These are phyloP conservation scores for Syncephalastrum racemosum DNA, from an alignment of 371 early-diverging fungal species.

Conservation along the genomic window DNA sequence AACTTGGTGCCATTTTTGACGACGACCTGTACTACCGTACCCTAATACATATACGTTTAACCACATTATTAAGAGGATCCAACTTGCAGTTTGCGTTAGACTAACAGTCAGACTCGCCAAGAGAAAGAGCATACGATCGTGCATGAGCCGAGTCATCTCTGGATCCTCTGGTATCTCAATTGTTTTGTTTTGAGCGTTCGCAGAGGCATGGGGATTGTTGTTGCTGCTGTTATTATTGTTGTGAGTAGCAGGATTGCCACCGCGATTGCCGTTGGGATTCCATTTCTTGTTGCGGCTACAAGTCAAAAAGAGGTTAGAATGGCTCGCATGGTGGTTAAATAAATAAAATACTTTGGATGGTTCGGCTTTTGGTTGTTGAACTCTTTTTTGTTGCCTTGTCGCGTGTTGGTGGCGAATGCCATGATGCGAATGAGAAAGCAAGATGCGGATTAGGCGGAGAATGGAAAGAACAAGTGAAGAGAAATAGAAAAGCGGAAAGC, in stretches of 20 bases:
- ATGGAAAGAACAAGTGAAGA: background rate
- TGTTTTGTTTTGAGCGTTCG: conserved; percentile 1
- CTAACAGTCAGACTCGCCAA: conserved; percentile 74
- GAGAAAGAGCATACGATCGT: conserved; percentile 75
- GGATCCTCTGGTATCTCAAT: conserved; percentile 22
- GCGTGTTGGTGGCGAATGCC: conserved; percentile 15
- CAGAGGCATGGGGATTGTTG: conserved; percentile 14
- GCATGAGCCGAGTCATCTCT: conserved; percentile 49
- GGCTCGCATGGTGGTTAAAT: no score
- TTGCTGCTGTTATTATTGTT: conserved; percentile 12
- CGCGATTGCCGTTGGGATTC: conserved; percentile 12
- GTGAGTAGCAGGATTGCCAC: conserved; percentile 11
- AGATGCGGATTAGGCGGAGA: background rate
- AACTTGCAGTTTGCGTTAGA: background rate
- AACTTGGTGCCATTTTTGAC: conserved; percentile 68
- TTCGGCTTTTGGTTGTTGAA: conserved; percentile 20
- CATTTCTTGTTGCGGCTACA: conserved; percentile 31
- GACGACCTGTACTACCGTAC: conserved; percentile 70
- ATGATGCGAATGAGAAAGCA: conserved; percentile 10
- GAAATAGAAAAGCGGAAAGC: conserved; percentile 7
- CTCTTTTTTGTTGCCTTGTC: conserved; percentile 42
- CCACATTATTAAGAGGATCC: background rate
- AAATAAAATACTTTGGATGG: conserved; percentile 26
- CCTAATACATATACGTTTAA: no score
- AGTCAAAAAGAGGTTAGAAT: background rate